These are phyloP conservation scores for Pouteria glomerata DNA, from an alignment of 148 eudicot genomes.

Conservation along the genomic window DNA sequence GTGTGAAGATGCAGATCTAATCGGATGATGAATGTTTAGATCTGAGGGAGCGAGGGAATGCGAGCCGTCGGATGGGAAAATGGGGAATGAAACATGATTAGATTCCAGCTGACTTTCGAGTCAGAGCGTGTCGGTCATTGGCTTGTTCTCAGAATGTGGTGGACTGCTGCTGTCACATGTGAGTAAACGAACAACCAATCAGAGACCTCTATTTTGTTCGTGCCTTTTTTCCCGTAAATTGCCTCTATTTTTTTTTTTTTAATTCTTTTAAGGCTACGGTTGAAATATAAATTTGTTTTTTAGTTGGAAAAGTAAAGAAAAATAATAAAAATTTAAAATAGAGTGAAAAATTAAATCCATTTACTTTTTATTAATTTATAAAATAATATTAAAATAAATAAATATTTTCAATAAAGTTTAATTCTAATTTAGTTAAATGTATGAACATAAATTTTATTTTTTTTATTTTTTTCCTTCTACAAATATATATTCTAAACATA, in stretches of 20 bases:
- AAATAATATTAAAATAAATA: too few relatives aligned
- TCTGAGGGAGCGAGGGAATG: not conserved
- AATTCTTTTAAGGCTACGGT: too few relatives aligned
- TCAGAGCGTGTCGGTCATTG: conserved; percentile 9
- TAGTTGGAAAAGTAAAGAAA: not conserved
- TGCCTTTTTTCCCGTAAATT: not conserved
- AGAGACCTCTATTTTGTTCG: not conserved
- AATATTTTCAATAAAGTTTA: not conserved
- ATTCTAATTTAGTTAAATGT: too few relatives aligned
- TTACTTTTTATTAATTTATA: not conserved
- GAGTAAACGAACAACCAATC: not conserved
- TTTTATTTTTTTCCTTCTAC: not conserved
- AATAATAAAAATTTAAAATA: too few relatives aligned
- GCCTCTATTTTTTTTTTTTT: not conserved
- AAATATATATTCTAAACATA: too few relatives aligned
- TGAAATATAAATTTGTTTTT: not conserved
- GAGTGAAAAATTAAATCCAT: too few relatives aligned
- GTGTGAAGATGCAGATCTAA: conserved; percentile 9
- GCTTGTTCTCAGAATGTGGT: too few relatives aligned
- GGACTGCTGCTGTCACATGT: not conserved
- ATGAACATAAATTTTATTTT: not conserved
- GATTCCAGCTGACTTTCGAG: not conserved
- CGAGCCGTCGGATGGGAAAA: conserved; percentile 1
- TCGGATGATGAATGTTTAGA: conserved; percentile 16
- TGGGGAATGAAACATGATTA: not conserved